Evolutionary conservation across 106 monocot genomes (phyloP).

Genomic region (Dendrobium chrysotoxum): DNA sequence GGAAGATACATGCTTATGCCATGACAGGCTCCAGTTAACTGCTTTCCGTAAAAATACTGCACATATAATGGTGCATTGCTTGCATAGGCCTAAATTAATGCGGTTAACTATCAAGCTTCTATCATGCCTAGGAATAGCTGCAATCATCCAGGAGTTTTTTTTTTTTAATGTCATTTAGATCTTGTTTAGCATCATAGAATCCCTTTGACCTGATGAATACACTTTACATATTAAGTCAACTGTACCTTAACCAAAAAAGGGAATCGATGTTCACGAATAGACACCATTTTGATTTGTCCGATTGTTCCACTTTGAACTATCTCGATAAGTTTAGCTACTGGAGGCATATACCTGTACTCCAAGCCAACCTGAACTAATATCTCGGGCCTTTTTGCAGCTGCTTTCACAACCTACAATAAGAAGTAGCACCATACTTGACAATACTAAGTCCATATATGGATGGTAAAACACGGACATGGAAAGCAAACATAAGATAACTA

Average conservation of each 20-base stretch:
- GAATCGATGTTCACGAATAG: slow-evolving; percentile 94
- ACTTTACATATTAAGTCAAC: not conserved
- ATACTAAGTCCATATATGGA: not conserved
- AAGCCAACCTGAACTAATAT: slow-evolving; percentile 90
- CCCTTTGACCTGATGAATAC: not conserved
- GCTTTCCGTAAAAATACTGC: not conserved
- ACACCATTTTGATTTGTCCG: slow-evolving; percentile 82
- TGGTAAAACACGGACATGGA: not conserved
- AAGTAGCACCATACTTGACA: not conserved
- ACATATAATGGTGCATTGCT: slow-evolving; percentile 1
- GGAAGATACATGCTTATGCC: not conserved
- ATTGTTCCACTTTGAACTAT: slow-evolving; percentile 54
- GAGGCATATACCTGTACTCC: slow-evolving; percentile 96
- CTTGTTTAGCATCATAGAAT: not conserved
- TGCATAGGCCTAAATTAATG: not conserved
- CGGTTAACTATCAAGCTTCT: not conserved
- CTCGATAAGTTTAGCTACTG: slow-evolving; percentile 84
- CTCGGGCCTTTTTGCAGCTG: slow-evolving; percentile 70
- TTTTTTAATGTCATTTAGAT: not conserved
- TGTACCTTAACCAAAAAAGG: slow-evolving; percentile 97
- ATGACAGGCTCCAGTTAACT: not conserved
- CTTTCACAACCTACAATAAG: slow-evolving; percentile 49
- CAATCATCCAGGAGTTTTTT: not conserved
- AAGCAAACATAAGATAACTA: not conserved
- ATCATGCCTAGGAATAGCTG: not conserved